Evolutionary conservation across 306 rosid species (phyloP).

Genomic region (Psophocarpus tetragonolobus): DNA sequence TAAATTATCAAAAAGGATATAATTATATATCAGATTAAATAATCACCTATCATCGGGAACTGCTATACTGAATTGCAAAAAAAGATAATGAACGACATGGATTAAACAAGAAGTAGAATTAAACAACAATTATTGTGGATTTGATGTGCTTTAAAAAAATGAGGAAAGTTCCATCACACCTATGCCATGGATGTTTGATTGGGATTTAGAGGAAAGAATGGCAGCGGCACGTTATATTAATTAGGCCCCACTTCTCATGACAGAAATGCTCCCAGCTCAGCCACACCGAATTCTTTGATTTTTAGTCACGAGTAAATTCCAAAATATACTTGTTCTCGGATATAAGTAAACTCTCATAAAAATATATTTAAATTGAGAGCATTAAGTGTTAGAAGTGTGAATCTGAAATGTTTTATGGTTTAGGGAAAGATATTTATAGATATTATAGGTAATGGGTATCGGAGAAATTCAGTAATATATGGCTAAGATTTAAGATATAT

Average conservation of each 20-base stretch:
- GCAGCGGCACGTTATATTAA: conserved; percentile 40
- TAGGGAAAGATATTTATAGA: too few relatives aligned
- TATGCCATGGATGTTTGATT: background rate
- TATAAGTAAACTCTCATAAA: too few relatives aligned
- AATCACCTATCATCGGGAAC: background rate
- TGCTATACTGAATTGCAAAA: background rate
- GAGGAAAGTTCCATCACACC: background rate
- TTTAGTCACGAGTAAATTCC: background rate
- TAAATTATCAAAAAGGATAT: background rate
- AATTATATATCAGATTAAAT: background rate
- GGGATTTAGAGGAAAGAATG: conserved; percentile 4
- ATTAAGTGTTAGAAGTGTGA: too few relatives aligned
- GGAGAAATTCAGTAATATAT: too few relatives aligned
- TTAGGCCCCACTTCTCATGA: conserved; percentile 40
- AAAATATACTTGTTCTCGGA: too few relatives aligned
- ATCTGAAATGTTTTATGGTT: too few relatives aligned
- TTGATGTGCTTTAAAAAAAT: background rate
- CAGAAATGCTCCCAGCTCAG: conserved; percentile 45
- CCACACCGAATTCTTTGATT: conserved; percentile 14
- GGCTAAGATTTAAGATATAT: too few relatives aligned
- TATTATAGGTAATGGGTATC: too few relatives aligned
- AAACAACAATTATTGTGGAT: background rate
- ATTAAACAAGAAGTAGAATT: background rate
- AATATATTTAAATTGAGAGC: too few relatives aligned
- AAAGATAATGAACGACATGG: too few relatives aligned